phyloP scores from a whole-genome alignment of 148 eudicot species.

The Rhododendron williamsianum region DNA sequence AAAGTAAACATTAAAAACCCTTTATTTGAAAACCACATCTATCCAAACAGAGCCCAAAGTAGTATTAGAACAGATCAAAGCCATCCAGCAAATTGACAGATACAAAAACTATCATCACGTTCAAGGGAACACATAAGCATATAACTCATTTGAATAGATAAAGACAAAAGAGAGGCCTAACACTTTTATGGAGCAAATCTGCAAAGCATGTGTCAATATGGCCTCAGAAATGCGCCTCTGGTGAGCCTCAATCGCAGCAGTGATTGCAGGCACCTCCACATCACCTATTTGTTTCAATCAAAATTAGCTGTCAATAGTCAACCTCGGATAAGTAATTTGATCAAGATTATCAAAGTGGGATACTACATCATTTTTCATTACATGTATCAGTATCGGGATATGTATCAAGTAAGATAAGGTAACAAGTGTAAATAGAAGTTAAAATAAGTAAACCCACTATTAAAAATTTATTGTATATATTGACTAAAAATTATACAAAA shows the following conservation, averaged over 20 bases:
- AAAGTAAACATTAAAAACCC: neutral
- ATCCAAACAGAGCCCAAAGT: neutral
- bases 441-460: neutral
- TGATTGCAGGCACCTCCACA: slow-evolving; percentile 75
- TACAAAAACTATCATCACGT: neutral
- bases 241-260: slow-evolving; percentile 73
- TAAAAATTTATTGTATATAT: neutral
- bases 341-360: neutral
- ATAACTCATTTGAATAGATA: neutral
- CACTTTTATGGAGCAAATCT: slow-evolving; percentile 58
- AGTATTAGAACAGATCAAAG: neutral
- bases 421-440: neutral
- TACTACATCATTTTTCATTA: neutral
- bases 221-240: slow-evolving; percentile 64
- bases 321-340: neutral
- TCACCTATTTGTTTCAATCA: slow-evolving; percentile 27
- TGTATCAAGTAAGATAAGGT: neutral
- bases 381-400: neutral
- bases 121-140: neutral
- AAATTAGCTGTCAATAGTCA: neutral
- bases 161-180: slow-evolving; percentile 14
- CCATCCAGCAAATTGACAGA: neutral
- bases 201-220: slow-evolving; percentile 45
- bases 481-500: neutral
- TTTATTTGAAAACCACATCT: neutral